Evolutionary conservation across 2,329 filamentous ascomycete genomes (phyloP).

Genomic region (Didymella pinodella): DNA sequence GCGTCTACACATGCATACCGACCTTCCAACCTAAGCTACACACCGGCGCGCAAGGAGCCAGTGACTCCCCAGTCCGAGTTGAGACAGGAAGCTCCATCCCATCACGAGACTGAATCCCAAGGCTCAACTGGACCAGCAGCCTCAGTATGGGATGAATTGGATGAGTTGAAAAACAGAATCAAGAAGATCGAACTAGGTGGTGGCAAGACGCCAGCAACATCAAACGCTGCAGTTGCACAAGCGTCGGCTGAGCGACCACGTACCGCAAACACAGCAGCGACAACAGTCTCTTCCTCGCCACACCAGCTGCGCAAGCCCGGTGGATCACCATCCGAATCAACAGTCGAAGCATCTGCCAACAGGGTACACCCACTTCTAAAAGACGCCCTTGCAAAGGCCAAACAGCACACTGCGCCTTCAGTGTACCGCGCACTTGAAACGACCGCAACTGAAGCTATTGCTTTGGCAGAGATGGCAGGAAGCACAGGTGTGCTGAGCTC

Average conservation of each 20-base stretch:
- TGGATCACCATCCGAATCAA: constrained; percentile 51
- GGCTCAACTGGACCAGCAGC: constrained; percentile 87
- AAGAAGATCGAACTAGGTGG: constrained; percentile 82
- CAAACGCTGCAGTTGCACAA: constrained; percentile 72
- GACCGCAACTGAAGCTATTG: constrained; percentile 81
- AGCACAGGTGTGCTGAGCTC: constrained; percentile 70
- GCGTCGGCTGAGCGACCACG: constrained; percentile 81
- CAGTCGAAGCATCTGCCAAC: constrained; percentile 54
- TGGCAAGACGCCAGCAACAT: constrained; percentile 84
- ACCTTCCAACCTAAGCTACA: constrained; percentile 49
- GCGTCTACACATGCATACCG: constrained; percentile 37
- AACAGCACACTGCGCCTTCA: constrained; percentile 70
- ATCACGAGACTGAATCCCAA: constrained; percentile 75
- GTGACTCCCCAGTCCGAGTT: constrained; percentile 35
- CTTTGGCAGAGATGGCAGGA: constrained; percentile 80
- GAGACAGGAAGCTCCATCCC: constrained; percentile 40
- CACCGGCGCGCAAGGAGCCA: constrained; percentile 43
- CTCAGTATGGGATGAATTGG: constrained; percentile 96
- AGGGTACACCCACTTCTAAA: constrained; percentile 81
- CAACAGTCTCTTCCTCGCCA: constrained; percentile 89
- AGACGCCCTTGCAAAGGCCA: constrained; percentile 81
- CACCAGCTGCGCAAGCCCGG: constrained; percentile 70
- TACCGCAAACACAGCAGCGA: constrained; percentile 89
- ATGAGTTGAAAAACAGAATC: constrained; percentile 93
- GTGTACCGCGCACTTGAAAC: constrained; percentile 82